phyloP scores from a whole-genome alignment of 345 rosid genomes.

The Boechera stricta region DNA sequence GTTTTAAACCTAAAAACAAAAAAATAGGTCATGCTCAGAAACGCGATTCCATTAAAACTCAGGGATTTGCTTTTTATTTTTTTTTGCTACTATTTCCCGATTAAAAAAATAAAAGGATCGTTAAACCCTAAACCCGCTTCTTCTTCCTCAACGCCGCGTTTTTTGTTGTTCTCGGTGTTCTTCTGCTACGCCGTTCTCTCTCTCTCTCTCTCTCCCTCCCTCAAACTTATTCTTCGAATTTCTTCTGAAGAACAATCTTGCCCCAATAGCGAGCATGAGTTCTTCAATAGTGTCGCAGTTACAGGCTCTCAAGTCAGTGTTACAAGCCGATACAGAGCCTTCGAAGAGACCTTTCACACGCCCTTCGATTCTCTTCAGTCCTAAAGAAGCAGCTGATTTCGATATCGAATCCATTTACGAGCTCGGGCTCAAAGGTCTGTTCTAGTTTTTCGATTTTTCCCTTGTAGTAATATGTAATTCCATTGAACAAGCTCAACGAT shows the following conservation, averaged over 20 bases:
- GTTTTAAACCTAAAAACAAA: background rate
- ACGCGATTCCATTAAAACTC: background rate
- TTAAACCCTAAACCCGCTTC: slow-evolving; percentile 45
- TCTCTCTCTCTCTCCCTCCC: background rate
- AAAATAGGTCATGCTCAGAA: background rate
- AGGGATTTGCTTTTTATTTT: background rate
- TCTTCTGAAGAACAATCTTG: slow-evolving; percentile 2
- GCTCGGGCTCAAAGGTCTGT: slow-evolving; percentile 65
- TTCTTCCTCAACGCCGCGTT: background rate
- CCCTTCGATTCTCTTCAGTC: slow-evolving; percentile 48
- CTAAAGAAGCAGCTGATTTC: slow-evolving; percentile 60
- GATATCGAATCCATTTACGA: slow-evolving; percentile 67
- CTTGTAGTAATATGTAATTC: background rate
- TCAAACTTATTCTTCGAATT: slow-evolving; percentile 10
- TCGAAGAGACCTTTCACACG: slow-evolving; percentile 48
- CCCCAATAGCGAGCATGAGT: slow-evolving; percentile 49
- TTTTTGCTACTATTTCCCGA: background rate
- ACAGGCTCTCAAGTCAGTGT: slow-evolving; percentile 58
- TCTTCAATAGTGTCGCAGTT: slow-evolving; percentile 69
- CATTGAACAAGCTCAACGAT: background rate
- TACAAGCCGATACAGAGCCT: slow-evolving; percentile 60
- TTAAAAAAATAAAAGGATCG: background rate
- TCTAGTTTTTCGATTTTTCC: slow-evolving; percentile 13
- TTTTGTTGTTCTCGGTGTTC: background rate
- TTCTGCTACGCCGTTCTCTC: slow-evolving; percentile 36